A percentile compares a stretch with the other conserved stretches of the same genome.
Conservation (phyloP, 2,329 filamentous ascomycete genomes). For the Pezicula rhizophila region DNA sequence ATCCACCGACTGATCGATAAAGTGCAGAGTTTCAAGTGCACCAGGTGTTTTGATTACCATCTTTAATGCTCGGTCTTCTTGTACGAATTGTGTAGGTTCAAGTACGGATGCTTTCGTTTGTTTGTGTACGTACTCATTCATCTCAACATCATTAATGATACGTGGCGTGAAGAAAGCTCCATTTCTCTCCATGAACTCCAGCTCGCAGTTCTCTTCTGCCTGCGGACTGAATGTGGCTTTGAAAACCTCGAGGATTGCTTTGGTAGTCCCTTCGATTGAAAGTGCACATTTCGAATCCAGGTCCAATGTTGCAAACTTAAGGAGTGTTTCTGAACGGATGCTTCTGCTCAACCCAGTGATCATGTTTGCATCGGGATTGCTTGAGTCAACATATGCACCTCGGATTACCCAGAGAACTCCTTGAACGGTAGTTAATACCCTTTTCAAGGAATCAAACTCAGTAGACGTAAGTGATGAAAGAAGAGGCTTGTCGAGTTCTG, state of each 20-base stretch:
- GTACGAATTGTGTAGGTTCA: slow-evolving; percentile 13
- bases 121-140: slow-evolving; percentile 20
- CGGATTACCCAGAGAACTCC: slow-evolving; percentile 44
- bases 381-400: slow-evolving; percentile 32
- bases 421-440: slow-evolving; percentile 31
- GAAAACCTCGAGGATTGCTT: slow-evolving; percentile 15
- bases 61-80: slow-evolving; percentile 15
- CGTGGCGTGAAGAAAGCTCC: slow-evolving; percentile 23
- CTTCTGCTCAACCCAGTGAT: slow-evolving; percentile 23
- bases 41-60: slow-evolving; percentile 19
- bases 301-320: slow-evolving; percentile 24
- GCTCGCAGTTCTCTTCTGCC: slow-evolving; percentile 12
- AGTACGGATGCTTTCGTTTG: slow-evolving; percentile 12
- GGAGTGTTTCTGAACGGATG: slow-evolving; percentile 20
- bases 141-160: slow-evolving; percentile 23
- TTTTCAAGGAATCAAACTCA: slow-evolving; percentile 37
- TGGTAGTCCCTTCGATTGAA: slow-evolving; percentile 22
- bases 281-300: slow-evolving; percentile 24
- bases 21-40: slow-evolving; percentile 22
- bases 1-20: slow-evolving; percentile 14
- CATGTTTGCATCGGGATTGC: slow-evolving; percentile 21
- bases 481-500: slow-evolving; percentile 33
- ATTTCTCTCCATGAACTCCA: slow-evolving; percentile 20
- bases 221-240: slow-evolving; percentile 11
- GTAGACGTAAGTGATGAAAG: slow-evolving; percentile 35